These are phyloP conservation scores for Cryptococcus floricola DNA, from an alignment of 1,284 basidiomycete species.

Conservation along the genomic window DNA sequence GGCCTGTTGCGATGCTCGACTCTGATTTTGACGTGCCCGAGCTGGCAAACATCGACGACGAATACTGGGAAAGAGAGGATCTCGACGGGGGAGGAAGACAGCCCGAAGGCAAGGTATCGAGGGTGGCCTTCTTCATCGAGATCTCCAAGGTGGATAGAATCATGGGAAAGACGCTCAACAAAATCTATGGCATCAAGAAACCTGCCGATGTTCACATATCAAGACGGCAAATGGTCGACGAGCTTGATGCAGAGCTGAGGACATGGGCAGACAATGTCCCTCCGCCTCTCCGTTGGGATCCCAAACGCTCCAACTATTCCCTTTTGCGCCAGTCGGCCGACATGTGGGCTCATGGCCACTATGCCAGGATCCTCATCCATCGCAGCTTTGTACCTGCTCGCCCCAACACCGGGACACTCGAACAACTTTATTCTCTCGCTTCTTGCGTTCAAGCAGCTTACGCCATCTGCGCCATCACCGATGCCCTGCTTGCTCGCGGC, in stretches of 20 bases:
- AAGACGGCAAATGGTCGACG: conserved; percentile 64
- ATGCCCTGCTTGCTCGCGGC: conserved; percentile 48
- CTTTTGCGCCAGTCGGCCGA: conserved; percentile 68
- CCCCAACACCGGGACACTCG: conserved; percentile 30
- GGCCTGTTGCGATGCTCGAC: conserved; percentile 77
- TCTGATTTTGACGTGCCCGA: conserved; percentile 77
- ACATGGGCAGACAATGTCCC: conserved; percentile 74
- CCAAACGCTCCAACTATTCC: conserved; percentile 57
- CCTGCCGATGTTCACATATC: conserved; percentile 56
- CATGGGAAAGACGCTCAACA: conserved; percentile 64
- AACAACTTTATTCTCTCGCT: conserved; percentile 61
- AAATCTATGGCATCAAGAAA: conserved; percentile 69
- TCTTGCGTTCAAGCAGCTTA: conserved; percentile 80
- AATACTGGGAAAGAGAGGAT: conserved; percentile 62
- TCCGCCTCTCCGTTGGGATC: conserved; percentile 68
- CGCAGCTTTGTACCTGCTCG: conserved; percentile 69
- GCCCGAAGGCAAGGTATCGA: conserved; percentile 53
- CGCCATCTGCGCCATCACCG: conserved; percentile 68
- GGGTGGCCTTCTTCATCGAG: conserved; percentile 62
- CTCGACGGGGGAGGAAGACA: conserved; percentile 57
- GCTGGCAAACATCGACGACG: conserved; percentile 78
- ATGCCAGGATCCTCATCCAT: conserved; percentile 66
- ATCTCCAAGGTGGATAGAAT: conserved; percentile 68
- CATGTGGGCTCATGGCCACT: conserved; percentile 66
- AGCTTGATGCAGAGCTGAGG: conserved; percentile 65